Conservation (phyloP, 2,329 filamentous ascomycete species). For the Trichoderma koningiopsis region DNA sequence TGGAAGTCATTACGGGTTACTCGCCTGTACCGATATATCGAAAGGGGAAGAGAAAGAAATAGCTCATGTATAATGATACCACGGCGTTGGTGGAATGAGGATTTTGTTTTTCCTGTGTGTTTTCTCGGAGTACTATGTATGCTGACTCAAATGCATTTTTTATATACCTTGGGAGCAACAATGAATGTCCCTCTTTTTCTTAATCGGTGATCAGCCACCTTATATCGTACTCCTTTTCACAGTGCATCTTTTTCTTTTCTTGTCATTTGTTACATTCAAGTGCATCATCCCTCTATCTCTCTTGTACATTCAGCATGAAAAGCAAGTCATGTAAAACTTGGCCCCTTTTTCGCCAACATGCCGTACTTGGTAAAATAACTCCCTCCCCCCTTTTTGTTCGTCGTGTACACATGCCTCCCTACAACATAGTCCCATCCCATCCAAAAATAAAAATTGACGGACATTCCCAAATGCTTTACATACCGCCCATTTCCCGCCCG, state of each 20-base stretch:
- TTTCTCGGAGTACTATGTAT: not conserved
- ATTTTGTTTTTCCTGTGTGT: not conserved
- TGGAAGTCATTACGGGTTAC: not conserved
- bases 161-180: not conserved
- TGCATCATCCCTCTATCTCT: conserved; percentile 34
- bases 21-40: not conserved
- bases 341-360: conserved; percentile 16
- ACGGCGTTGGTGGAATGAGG: conserved; percentile 25
- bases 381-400: not conserved
- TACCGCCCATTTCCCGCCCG: conserved; percentile 9
- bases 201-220: not conserved
- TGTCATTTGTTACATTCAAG: conserved; percentile 14
- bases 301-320: conserved; percentile 39
- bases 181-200: not conserved
- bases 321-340: conserved; percentile 14
- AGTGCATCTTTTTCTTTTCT: not conserved
- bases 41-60: conserved; percentile 1
- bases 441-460: not conserved
- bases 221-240: not conserved
- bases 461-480: conserved; percentile 9
- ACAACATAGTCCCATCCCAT: conserved; percentile 17
- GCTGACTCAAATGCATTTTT: not conserved
- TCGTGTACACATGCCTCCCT: conserved; percentile 26
- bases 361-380: not conserved
- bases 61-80: conserved; percentile 25